phyloP scores from a whole-genome alignment of 495 filamentous ascomycete genomes.

The Trichoderma reesei region DNA sequence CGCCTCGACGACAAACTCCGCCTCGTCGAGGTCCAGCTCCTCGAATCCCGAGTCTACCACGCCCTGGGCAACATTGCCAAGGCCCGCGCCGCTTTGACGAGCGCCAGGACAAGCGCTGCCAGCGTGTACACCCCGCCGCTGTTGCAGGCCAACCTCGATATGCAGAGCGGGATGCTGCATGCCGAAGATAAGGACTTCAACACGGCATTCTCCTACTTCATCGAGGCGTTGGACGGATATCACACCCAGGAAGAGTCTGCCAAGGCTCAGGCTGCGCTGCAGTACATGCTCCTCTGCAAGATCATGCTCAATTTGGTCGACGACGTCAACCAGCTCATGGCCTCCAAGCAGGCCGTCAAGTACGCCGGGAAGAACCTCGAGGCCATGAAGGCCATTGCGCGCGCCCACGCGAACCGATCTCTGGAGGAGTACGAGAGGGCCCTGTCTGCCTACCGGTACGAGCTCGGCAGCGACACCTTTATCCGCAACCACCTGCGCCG shows the following conservation, averaged over 20 bases:
- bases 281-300: constrained; percentile 99
- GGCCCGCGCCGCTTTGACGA: constrained; percentile 88
- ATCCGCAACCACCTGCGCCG: constrained; percentile 89
- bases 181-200: constrained; percentile 98
- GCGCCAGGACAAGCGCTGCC: constrained; percentile 85
- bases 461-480: constrained; percentile 86
- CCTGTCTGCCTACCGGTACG: constrained; percentile 76
- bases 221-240: constrained; percentile 96
- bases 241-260: constrained; percentile 78
- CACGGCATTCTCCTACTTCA: constrained; percentile 97
- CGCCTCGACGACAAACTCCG: constrained; percentile 97
- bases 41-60: constrained; percentile 95
- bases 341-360: constrained; percentile 88
- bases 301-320: constrained; percentile 97
- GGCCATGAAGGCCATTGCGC: constrained; percentile 96
- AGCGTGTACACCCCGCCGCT: constrained; percentile 94
- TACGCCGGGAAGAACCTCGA: constrained; percentile 91
- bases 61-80: constrained; percentile 94
- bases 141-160: constrained; percentile 90
- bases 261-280: constrained; percentile 81
- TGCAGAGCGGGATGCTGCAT: constrained; percentile 98
- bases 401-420: constrained; percentile 86
- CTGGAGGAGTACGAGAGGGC: constrained; percentile 95
- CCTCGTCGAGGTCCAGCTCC: constrained; percentile 95
- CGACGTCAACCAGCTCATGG: constrained; percentile 87